Percentiles rank a stretch among this genome's conserved stretches.
Evolutionary conservation across 2,329 filamentous ascomycete genomes (phyloP).

Genomic region (Epichloe sibirici): DNA sequence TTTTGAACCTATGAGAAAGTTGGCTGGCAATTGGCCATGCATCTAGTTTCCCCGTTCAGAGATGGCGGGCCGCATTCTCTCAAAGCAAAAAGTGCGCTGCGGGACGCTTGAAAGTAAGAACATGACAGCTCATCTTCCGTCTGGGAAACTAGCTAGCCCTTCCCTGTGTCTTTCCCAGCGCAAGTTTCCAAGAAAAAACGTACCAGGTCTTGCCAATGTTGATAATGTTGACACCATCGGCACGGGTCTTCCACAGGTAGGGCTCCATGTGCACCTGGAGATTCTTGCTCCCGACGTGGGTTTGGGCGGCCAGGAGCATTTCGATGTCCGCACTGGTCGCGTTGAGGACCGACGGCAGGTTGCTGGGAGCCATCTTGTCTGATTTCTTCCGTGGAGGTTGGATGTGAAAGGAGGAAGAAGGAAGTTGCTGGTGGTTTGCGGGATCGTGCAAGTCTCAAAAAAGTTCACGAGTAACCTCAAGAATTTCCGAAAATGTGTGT

Average conservation of each 20-base stretch:
- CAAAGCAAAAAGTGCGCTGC: background rate
- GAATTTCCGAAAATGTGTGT: slow-evolving; percentile 29
- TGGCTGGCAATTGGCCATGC: background rate
- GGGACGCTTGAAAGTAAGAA: background rate
- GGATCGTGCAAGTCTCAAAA: slow-evolving; percentile 19
- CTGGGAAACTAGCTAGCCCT: background rate
- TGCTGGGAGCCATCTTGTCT: slow-evolving; percentile 85
- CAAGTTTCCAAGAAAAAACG: slow-evolving; percentile 19
- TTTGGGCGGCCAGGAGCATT: slow-evolving; percentile 95
- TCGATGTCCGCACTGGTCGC: slow-evolving; percentile 97
- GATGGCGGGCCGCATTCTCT: background rate
- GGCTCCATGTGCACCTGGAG: slow-evolving; percentile 98
- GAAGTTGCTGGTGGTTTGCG: slow-evolving; percentile 13
- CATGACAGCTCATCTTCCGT: background rate
- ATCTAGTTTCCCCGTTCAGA: too few species aligned
- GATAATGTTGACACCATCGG: slow-evolving; percentile 95
- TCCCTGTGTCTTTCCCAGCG: too few species aligned
- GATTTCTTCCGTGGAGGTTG: slow-evolving; percentile 24
- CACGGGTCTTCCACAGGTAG: slow-evolving; percentile 99
- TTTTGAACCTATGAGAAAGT: background rate
- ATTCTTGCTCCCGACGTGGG: slow-evolving; percentile 98
- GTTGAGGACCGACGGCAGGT: slow-evolving; percentile 92
- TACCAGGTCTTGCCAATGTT: slow-evolving; percentile 99
- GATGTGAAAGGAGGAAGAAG: slow-evolving; percentile 16
- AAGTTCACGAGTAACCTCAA: slow-evolving; percentile 29